Evolutionary conservation across 805 yeast genomes (phyloP).

Genomic region (Cyberlindnera nakhonratchasimensis): DNA sequence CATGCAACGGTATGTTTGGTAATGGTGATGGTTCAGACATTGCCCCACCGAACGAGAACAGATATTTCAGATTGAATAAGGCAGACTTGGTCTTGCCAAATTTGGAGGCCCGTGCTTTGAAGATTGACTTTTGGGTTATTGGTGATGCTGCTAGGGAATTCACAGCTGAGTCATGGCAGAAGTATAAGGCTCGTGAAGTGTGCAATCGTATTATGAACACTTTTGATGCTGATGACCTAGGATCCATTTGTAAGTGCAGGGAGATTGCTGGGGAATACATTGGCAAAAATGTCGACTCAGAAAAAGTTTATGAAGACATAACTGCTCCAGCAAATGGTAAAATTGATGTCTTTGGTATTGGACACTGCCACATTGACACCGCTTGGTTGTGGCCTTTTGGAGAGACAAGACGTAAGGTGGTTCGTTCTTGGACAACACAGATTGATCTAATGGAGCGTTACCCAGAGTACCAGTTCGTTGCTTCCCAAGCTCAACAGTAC

Average conservation of each 20-base stretch:
- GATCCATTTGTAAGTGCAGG: conserved; percentile 59
- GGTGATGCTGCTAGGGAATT: conserved; percentile 91
- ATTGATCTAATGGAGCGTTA: conserved; percentile 76
- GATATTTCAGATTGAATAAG: conserved; percentile 59
- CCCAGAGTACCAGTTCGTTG: conserved; percentile 92
- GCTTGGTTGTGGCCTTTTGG: conserved; percentile 99
- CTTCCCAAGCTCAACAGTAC: conserved; percentile 95
- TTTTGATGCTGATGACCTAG: conserved; percentile 68
- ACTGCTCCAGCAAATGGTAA: conserved; percentile 28
- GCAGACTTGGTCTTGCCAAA: conserved; percentile 85
- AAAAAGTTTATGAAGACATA: conserved; percentile 54
- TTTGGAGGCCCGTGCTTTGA: conserved; percentile 71
- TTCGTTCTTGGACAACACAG: conserved; percentile 94
- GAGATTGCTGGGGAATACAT: conserved; percentile 58
- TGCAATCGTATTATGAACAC: conserved; percentile 79
- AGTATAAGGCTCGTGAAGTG: conserved; percentile 75
- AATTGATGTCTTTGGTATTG: conserved; percentile 76
- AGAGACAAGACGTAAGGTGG: conserved; percentile 88
- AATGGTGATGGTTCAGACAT: conserved; percentile 58
- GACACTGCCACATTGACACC: conserved; percentile 96
- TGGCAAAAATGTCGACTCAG: conserved; percentile 63
- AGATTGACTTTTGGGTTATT: conserved; percentile 80
- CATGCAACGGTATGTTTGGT: conserved; percentile 95
- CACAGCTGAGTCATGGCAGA: conserved; percentile 72
- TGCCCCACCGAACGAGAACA: conserved; percentile 66